These are phyloP conservation scores for Pestalotiopsis sp. DNA, from an alignment of 2,329 filamentous ascomycete genomes.

Conservation along the genomic window DNA sequence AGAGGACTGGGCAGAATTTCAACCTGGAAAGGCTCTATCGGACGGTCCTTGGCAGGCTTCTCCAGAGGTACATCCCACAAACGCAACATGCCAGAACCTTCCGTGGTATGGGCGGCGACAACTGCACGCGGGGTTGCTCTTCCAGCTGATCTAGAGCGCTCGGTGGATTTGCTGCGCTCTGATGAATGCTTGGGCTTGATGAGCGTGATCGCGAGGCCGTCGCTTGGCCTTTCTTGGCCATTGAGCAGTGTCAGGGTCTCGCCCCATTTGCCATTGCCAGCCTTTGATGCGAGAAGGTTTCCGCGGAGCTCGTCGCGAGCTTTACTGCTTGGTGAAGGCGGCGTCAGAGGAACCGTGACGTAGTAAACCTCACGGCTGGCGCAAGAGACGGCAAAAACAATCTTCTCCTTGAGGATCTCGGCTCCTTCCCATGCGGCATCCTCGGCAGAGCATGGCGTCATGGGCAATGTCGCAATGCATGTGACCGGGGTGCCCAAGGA, in stretches of 20 bases:
- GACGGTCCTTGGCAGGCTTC: slow-evolving; percentile 36
- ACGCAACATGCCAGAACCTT: slow-evolving; percentile 60
- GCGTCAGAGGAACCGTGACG: slow-evolving; percentile 62
- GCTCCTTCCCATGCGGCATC: slow-evolving; percentile 51
- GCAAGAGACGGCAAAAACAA: slow-evolving; percentile 65
- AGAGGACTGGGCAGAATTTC: slow-evolving; percentile 60
- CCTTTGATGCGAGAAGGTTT: slow-evolving; percentile 54
- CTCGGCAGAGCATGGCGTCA: slow-evolving; percentile 49
- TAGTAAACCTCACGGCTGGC: slow-evolving; percentile 60
- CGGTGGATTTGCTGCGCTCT: slow-evolving; percentile 39
- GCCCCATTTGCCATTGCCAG: slow-evolving; percentile 66
- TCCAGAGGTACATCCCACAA: slow-evolving; percentile 62
- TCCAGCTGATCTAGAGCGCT: slow-evolving; percentile 36
- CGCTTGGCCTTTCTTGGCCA: slow-evolving; percentile 55
- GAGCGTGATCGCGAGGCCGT: slow-evolving; percentile 59
- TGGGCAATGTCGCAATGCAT: slow-evolving; percentile 59
- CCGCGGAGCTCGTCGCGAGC: slow-evolving; percentile 54
- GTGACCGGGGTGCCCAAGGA: slow-evolving; percentile 58
- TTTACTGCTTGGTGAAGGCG: slow-evolving; percentile 64
- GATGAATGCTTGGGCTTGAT: slow-evolving; percentile 41
- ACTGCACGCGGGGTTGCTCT: slow-evolving; percentile 44
- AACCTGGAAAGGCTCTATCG: slow-evolving; percentile 59
- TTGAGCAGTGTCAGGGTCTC: slow-evolving; percentile 58
- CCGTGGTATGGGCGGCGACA: slow-evolving; percentile 62
- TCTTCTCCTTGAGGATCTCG: slow-evolving; percentile 55